A percentile compares a stretch with the other conserved stretches of the same genome.
These are phyloP conservation scores for Boletus patriciae DNA, from an alignment of 768 basidiomycete species.

Conservation along the genomic window DNA sequence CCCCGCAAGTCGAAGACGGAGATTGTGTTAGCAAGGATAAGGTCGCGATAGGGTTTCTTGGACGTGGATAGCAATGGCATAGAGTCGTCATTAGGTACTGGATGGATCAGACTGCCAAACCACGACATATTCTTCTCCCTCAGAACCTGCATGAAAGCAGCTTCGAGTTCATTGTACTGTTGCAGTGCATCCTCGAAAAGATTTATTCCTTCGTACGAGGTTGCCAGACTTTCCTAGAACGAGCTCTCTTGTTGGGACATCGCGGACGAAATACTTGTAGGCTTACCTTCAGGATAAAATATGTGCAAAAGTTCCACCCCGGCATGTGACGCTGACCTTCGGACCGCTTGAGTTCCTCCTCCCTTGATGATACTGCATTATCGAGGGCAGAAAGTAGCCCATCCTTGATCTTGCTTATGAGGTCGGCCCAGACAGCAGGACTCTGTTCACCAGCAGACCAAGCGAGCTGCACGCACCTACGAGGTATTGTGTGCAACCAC, in stretches of 20 bases:
- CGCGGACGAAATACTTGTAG: not conserved
- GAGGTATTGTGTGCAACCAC: constrained; percentile 16
- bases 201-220: constrained; percentile 87
- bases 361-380: constrained; percentile 67
- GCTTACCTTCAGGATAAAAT: constrained; percentile 89
- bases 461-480: constrained; percentile 78
- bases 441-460: constrained; percentile 73
- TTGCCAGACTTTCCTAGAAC: constrained; percentile 86
- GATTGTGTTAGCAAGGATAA: constrained; percentile 87
- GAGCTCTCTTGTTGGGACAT: constrained; percentile 1
- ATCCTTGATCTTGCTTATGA: constrained; percentile 88
- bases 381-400: constrained; percentile 85
- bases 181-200: constrained; percentile 86
- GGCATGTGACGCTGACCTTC: constrained; percentile 90
- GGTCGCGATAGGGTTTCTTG: constrained; percentile 84
- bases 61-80: constrained; percentile 71
- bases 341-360: constrained; percentile 88
- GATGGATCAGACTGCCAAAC: constrained; percentile 85
- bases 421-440: constrained; percentile 83
- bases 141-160: constrained; percentile 70
- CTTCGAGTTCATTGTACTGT: constrained; percentile 91
- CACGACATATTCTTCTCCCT: constrained; percentile 85
- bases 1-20: constrained; percentile 92
- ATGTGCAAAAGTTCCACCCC: constrained; percentile 98
- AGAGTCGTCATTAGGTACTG: constrained; percentile 71